Conservation (phyloP, 2,329 filamentous ascomycete genomes). For the Phialophora tarda region DNA sequence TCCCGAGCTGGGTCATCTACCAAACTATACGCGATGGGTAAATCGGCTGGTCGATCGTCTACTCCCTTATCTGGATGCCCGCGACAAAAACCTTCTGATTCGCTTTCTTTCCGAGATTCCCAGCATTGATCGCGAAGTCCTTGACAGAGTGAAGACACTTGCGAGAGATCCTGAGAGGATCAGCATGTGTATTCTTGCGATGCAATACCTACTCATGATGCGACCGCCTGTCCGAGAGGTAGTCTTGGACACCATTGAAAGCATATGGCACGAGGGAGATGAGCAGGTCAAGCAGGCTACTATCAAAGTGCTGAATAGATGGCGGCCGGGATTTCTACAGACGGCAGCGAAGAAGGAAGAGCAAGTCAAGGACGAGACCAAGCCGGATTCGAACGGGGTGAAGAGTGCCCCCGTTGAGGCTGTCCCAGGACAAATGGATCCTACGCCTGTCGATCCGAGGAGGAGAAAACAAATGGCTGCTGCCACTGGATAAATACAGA, state of each 20-base stretch:
- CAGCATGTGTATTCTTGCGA: constrained; percentile 61
- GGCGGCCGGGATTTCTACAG: constrained; percentile 53
- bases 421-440: neutral
- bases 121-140: constrained; percentile 71
- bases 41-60: constrained; percentile 86
- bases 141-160: constrained; percentile 71
- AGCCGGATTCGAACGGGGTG: constrained; percentile 24
- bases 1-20: constrained; percentile 40
- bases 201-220: constrained; percentile 65
- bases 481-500: constrained; percentile 11
- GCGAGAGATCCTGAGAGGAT: constrained; percentile 69
- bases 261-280: constrained; percentile 62
- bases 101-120: constrained; percentile 92
- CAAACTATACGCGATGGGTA: constrained; percentile 79
- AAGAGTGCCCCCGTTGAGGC: constrained; percentile 16
- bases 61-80: constrained; percentile 85
- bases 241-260: constrained; percentile 63
- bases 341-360: constrained; percentile 33
- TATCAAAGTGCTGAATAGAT: constrained; percentile 61
- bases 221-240: constrained; percentile 64
- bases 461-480: constrained; percentile 19
- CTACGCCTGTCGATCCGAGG: constrained; percentile 16
- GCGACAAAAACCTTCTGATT: constrained; percentile 81
- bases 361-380: constrained; percentile 12
- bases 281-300: constrained; percentile 56